Evolutionary conservation across 805 yeast species (phyloP), one percentile per base, ranked within the genome.

Genomic region (Pichia eremophila): DNA sequence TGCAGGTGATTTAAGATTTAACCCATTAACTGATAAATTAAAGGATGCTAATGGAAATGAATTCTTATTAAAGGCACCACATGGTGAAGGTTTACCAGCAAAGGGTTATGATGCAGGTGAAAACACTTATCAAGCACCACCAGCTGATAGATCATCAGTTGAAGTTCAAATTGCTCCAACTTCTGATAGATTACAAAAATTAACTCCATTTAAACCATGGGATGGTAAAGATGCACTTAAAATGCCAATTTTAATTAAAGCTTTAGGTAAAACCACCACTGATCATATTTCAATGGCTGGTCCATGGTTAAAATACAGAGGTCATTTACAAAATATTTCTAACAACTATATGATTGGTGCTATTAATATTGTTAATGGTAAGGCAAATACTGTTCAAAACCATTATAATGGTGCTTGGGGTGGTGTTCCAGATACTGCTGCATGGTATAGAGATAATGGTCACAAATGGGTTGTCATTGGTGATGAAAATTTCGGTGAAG

Each of bases 261-360:
- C 96, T 59, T 75, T 83, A 54, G 98, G 97, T 75, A 91, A 91
- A 81, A 90, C 97, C 70, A 91, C 99, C 63, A 91, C 99, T 61
- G 99, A 91, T 77, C 99, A 91, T 76, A 91, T 91, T 65, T 91
- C 98, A 64, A 90, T 88, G 95, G 99, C 99, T 67, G 99, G 99
- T 75, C 97, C 98, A 67, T 91, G 99, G 99, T 85, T 91, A 80
- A 91, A 91, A 78, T 91, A 91, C 91, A 87, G 97, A 79, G 99
- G 99, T 74, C 99, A 91, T 77, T 79, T 91, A 76, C 91, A 89
- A 77, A 91, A 91, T 83, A 93, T 91, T 67, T 89, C 97, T 59
- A 89, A 91, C 81, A 91, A 93, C 80, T 91, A 93, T 77, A 90
- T 91, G 96, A 91, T 91, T 78, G 99, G 99, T 78, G 98, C 98